Base-by-base conservation (phyloP, 306 rosid species). In the Cyclanthera cordifolia region DNA sequence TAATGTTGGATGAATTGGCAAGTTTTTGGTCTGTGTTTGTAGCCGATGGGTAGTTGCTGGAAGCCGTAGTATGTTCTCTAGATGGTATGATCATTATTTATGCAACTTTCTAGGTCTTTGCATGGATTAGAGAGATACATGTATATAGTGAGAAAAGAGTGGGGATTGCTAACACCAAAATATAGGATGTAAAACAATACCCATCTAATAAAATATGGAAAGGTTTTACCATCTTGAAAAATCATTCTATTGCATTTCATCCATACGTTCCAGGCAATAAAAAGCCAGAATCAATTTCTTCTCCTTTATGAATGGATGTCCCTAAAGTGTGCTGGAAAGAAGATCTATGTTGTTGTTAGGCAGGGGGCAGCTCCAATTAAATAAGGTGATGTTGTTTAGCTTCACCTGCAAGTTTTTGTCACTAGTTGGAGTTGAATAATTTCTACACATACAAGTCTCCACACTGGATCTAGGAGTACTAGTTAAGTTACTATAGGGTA, bases 21-120 rank as follows among this genome's bases (percentile, higher is more conserved):
- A 6, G 39, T 65, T 65, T 12, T 65, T 65, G 50, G 53, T 65
- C 54, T 65, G 54, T 65, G 53, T 45, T 45, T 65, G 24, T 65
- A 43, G 70, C 50, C 24, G 70, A 64, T 64, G 53, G 34, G 21
- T 17, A 15, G 53, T 65, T 65, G 21, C 4, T 45, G 70, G 53
- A 45, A 45, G 14, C 30, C 23, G 14, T 65, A 24, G 54, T 20
- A 24, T 65, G 11, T 45, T 43, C 15, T 45, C 19, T 28, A 28
- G 32, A 28, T 2, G 32, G 32, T 28, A 28, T 28, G 32, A 28
- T 45, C 21, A 3, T 21, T 23, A 45, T 64, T 23, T n/a, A 14
- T 43, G 19, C 53, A 21, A 43, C 27, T 21, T 64, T 25, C 70
- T 19, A 14, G 37, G 1, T 14, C 28, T 15, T 13, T 65, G 7